Evolutionary conservation across 2,329 filamentous ascomycete species (phyloP).

Genomic region (Epichloe festucae): DNA sequence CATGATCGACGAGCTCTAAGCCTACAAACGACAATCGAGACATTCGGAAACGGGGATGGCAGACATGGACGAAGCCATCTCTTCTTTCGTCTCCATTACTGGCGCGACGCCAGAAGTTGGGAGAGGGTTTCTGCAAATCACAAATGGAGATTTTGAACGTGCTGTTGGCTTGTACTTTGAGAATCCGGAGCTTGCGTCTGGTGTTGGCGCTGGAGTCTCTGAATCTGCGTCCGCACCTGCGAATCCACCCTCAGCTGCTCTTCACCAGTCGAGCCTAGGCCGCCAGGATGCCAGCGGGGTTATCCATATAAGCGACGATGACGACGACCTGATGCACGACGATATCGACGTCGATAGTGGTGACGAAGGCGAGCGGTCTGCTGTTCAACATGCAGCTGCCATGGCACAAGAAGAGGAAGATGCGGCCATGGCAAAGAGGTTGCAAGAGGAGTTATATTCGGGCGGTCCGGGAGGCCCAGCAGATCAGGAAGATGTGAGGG

Average conservation of each 20-base stretch:
- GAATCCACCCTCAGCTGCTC: conserved; percentile 17
- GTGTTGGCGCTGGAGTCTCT: conserved; percentile 20
- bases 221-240: conserved; percentile 7
- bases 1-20: neutral
- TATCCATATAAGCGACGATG: conserved; percentile 67
- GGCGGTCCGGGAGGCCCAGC: conserved; percentile 29
- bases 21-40: neutral
- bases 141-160: conserved; percentile 72
- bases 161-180: conserved; percentile 87
- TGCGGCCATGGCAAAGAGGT: conserved; percentile 76
- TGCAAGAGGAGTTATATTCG: conserved; percentile 86
- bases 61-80: conserved; percentile 58
- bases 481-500: conserved; percentile 55
- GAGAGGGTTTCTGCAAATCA: conserved; percentile 69
- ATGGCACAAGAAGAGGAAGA: conserved; percentile 68
- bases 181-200: conserved; percentile 55
- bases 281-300: conserved; percentile 25
- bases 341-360: conserved; percentile 22
- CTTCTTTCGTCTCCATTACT: conserved; percentile 72
- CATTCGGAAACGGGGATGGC: neutral
- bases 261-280: conserved; percentile 15
- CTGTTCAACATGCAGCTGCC: conserved; percentile 24
- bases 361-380: conserved; percentile 26
- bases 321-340: conserved; percentile 35
- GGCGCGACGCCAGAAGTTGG: conserved; percentile 61